phyloP scores from a whole-genome alignment of 2,329 filamentous ascomycete genomes.

The Trichoderma polysporum region DNA sequence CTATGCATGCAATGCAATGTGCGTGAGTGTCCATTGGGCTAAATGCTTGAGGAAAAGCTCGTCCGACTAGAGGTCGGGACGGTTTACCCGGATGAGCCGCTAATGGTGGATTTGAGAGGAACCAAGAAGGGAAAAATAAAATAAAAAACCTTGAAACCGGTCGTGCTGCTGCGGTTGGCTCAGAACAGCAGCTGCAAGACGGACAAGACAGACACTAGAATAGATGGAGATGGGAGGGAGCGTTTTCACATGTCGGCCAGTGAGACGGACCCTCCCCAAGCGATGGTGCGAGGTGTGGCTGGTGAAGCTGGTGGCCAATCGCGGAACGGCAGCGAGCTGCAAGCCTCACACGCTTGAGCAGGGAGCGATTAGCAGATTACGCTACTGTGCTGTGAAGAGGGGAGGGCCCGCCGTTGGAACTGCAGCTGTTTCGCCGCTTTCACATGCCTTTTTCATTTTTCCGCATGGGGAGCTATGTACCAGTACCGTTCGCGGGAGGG shows the following conservation, averaged over 20 bases:
- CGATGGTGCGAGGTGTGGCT: conserved; percentile 17
- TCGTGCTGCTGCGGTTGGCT: conserved; percentile 23
- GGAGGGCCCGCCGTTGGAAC: neutral
- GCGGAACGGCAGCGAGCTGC: neutral
- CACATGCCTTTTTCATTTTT: conserved; percentile 15
- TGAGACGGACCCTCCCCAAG: neutral
- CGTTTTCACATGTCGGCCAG: conserved; percentile 16
- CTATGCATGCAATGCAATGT: neutral
- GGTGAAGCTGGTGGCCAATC: neutral
- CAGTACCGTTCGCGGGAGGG: conserved; percentile 10
- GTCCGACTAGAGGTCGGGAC: conserved; percentile 3
- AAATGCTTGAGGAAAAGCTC: neutral
- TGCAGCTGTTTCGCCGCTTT: conserved; percentile 21
- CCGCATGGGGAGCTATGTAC: neutral
- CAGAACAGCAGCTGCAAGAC: conserved; percentile 14
- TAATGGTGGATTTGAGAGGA: neutral
- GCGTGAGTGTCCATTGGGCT: neutral
- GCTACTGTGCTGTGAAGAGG: neutral
- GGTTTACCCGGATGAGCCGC: conserved; percentile 16
- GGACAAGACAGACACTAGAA: no score
- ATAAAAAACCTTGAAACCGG: conserved; percentile 12
- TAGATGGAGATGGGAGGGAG: neutral
- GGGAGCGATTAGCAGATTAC: neutral
- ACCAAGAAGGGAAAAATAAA: neutral
- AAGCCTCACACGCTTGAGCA: conserved; percentile 13